Conservation (phyloP, 345 rosid species). For the Aquilaria yunnanensis region DNA sequence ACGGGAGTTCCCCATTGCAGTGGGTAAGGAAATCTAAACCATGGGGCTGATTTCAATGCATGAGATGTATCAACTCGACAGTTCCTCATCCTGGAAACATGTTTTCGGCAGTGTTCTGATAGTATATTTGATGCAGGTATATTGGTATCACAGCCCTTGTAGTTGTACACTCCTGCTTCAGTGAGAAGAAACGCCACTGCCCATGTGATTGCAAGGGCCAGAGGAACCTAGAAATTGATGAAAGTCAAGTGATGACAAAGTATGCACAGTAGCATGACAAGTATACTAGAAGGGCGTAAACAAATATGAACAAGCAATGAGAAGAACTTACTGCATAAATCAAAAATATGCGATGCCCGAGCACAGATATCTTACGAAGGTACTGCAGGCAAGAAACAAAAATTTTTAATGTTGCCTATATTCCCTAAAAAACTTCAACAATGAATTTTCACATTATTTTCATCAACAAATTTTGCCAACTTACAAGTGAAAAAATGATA, state of each 20-base stretch:
- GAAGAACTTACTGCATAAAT: conserved; percentile 72
- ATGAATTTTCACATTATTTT: background rate
- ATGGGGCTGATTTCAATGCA: conserved; percentile 77
- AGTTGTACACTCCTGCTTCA: conserved; percentile 71
- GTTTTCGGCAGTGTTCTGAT: conserved; percentile 85
- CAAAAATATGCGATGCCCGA: conserved; percentile 90
- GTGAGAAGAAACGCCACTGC: conserved; percentile 86
- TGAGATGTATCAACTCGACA: conserved; percentile 88
- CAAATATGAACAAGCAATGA: background rate
- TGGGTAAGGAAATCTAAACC: conserved; percentile 98
- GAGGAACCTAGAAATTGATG: conserved; percentile 59
- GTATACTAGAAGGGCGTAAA: background rate
- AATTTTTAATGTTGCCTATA: background rate
- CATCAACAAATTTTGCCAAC: conserved; percentile 16
- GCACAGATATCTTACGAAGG: conserved; percentile 83
- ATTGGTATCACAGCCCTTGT: conserved; percentile 77
- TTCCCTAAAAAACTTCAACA: background rate
- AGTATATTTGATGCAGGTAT: conserved; percentile 72
- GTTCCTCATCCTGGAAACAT: conserved; percentile 69
- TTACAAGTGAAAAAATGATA: conserved; percentile 88
- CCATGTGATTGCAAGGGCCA: conserved; percentile 96
- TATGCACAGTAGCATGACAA: background rate
- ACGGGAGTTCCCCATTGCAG: conserved; percentile 98
- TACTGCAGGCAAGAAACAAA: conserved; percentile 49
- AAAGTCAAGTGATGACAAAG: background rate